Evolutionary conservation across 2,329 filamentous ascomycete species (phyloP), one percentile per base, ranked within the genome.

Genomic region (Akanthomyces uredinophilus): DNA sequence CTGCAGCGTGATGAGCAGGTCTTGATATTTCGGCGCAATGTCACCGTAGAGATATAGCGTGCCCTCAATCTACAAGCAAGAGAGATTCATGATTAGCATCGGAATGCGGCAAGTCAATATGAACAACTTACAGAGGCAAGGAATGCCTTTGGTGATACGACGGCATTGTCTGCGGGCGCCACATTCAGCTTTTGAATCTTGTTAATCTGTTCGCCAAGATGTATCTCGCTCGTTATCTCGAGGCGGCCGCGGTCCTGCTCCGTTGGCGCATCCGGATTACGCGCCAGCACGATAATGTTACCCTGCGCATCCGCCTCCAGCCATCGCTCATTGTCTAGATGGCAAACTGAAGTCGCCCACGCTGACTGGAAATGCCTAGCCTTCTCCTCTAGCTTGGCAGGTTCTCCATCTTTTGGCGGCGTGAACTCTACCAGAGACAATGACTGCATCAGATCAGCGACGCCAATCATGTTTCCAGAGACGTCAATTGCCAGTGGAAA

Each of bases 361-460:
- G 87, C 81, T 1, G 90, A 88, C 69, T 94, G 87, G 68, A 88
- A 92, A 71, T 97, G 91, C 22, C 93, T 84, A 4, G 89, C 90
- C 3, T 90, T 80, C 77, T 96, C 92, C 0, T 81, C 79, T 8
- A 98, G 80, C 58, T 80, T 83, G 60, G 88, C 84, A 13, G 81
- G 76, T n/a, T 83, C 74, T 1, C 83, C 85, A 3, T 83, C 76
- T 24, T 80, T 73, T 2, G 85, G 82, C 3, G 82, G 81, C 0
- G 81, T 78, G 70, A 89, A 95, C 70, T 95, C 82, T 10, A 97
- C 79, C 6, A 98, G 78, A 1, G 89, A 87, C 27, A 96, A 80
- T 1, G 91, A 96, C 76, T 98, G 97, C 90, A 96, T 97, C 51
- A 99, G 78, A 70, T 99, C 95, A 0, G 89, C 90, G 11, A 98